Evolutionary conservation across 2,329 filamentous ascomycete genomes (phyloP), one percentile per base, ranked within the genome.

Genomic region (Beauveria asiatica): DNA sequence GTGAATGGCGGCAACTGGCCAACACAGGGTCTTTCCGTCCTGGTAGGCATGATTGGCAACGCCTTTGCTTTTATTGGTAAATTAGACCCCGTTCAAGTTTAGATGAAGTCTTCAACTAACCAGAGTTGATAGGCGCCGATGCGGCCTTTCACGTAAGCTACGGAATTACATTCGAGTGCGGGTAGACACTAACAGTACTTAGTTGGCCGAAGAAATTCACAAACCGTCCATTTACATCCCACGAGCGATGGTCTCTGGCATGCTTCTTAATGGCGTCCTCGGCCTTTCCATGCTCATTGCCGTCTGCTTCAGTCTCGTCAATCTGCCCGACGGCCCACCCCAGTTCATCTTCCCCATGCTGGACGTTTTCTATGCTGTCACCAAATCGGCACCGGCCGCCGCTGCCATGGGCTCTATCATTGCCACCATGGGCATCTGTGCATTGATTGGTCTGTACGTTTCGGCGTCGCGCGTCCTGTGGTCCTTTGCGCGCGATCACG

Each of bases 391-490:
- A 3, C 75, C 75, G 0, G 81, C 77, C 0, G 76, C 81, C 0
- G 76, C 76, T 2, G 75, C 78, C 25, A 81, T 84, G 76, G 74
- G 76, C 0, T 69, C 74, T 7, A 74, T 84, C 25, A 69, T 83
- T 5, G 73, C 81, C 3, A 68, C 81, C n/a, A 76, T 81, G 27
- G 70, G 77, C 4, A 75, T 76, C 1, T 79, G 75, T 27, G 78
- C 77, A 44, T 79, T 76, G 8, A 78, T 83, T 23, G 79, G 78
- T 1, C 79, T 82, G 60, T 76, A 85, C 0, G 81, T 80, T 1
- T 81, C 84, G 0, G 81, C 83, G 0, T 84, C 82, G 1, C 77
- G 82, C 16, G 77, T 83, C 58, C 76, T 81, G 13, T 84, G 80
- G 79, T 80, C 82, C 0, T 84, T 84, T 64, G 66, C 71, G 1